These are phyloP conservation scores for Candida succiphila DNA, from an alignment of 805 yeast genomes.

Conservation along the genomic window DNA sequence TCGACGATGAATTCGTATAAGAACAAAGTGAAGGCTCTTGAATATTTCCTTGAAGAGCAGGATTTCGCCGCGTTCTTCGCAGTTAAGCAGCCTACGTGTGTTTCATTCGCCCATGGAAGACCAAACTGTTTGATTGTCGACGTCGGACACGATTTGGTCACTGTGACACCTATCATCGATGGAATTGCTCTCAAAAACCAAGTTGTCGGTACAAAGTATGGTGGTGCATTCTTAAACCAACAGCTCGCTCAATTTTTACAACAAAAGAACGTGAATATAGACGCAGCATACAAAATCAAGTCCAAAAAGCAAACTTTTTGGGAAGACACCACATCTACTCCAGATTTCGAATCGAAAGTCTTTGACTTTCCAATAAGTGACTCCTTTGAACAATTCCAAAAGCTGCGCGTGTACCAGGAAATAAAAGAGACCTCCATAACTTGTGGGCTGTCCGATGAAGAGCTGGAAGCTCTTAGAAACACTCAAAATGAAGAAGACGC, in stretches of 20 bases:
- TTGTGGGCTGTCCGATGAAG: constrained; percentile 22
- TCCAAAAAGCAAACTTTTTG: constrained; percentile 27
- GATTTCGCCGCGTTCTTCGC: constrained; percentile 74
- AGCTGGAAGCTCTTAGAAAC: constrained; percentile 10
- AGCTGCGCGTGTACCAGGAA: constrained; percentile 49
- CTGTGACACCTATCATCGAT: constrained; percentile 77
- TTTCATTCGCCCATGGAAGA: constrained; percentile 81
- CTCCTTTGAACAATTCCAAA: constrained; percentile 48
- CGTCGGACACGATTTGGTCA: constrained; percentile 67
- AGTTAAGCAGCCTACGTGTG: constrained; percentile 79
- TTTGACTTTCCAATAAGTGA: constrained; percentile 29
- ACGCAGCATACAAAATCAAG: constrained; percentile 31
- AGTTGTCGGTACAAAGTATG: constrained; percentile 61
- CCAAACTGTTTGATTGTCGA: constrained; percentile 83
- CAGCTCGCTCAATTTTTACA: constrained; percentile 35
- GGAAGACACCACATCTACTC: constrained; percentile 8
- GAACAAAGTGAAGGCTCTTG: constrained; percentile 63
- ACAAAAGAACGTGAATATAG: constrained; percentile 20
- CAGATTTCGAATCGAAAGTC: constrained; percentile 18
- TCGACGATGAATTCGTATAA: constrained; percentile 72
- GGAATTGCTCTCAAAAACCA: constrained; percentile 68
- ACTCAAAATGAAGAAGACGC: constrained; percentile 14
- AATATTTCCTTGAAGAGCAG: constrained; percentile 57
- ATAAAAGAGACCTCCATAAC: constrained; percentile 65
- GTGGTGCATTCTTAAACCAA: constrained; percentile 58